Conservation (phyloP, 306 rosid genomes). For the Echinosophora koreensis region DNA sequence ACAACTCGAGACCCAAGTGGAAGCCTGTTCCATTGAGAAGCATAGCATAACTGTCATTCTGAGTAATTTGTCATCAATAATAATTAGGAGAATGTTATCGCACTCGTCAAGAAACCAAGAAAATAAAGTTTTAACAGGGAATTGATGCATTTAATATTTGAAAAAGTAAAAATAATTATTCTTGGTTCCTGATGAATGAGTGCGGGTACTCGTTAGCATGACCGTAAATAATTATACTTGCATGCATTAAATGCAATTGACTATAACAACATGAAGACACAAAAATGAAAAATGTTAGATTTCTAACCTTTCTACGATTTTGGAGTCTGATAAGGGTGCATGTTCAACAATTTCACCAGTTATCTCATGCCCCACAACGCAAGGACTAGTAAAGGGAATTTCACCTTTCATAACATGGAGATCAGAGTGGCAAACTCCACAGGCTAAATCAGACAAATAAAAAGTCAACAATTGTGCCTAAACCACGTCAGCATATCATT, state of each 20-base stretch:
- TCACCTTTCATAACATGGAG: slow-evolving; percentile 93
- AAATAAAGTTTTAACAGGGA: too few species aligned
- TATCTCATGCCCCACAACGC: slow-evolving; percentile 93
- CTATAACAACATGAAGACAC: slow-evolving; percentile 20
- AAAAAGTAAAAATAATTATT: too few species aligned
- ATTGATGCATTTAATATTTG: too few species aligned
- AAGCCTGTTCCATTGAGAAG: slow-evolving; percentile 60
- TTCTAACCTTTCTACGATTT: slow-evolving; percentile 65
- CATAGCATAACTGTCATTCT: slow-evolving; percentile 1
- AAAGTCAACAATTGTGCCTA: too few species aligned
- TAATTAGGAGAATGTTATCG: not conserved
- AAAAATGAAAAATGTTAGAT: not conserved
- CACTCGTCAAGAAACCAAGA: too few species aligned
- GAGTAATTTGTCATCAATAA: slow-evolving; percentile 5
- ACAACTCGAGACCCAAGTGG: slow-evolving; percentile 85
- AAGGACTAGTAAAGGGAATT: slow-evolving; percentile 86
- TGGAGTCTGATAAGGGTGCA: slow-evolving; percentile 63
- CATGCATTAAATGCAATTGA: not conserved
- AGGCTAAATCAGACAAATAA: slow-evolving; percentile 53
- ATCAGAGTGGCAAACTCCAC: slow-evolving; percentile 99
- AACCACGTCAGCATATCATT: too few species aligned
- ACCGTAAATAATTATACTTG: not conserved
- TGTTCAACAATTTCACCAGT: slow-evolving; percentile 91
- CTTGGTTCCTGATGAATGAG: too few species aligned
- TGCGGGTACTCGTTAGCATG: too few species aligned